A percentile compares a stretch with the other conserved stretches of the same genome.
Evolutionary conservation across 768 basidiomycete species (phyloP).

Genomic region (Grammothele lineata): DNA sequence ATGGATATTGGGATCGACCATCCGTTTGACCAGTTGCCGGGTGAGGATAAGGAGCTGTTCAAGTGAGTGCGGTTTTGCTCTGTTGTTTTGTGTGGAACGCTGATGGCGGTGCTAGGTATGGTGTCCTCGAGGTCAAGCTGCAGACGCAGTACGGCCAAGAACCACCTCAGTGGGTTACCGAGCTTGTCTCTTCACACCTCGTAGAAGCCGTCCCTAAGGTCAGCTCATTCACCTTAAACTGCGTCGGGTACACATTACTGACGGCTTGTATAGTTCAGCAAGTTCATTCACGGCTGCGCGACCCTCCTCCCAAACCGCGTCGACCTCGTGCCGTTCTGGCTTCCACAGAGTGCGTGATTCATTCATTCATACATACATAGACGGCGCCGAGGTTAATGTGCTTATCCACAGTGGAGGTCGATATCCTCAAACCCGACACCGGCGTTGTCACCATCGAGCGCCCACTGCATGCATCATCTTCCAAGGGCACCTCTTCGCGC

Average conservation of each 20-base stretch:
- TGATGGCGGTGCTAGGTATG: conserved; percentile 48
- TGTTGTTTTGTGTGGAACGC: background rate
- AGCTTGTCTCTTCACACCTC: conserved; percentile 91
- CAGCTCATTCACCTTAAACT: conserved; percentile 39
- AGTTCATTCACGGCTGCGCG: conserved; percentile 96
- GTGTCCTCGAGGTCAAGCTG: conserved; percentile 94
- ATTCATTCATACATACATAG: too few relatives aligned
- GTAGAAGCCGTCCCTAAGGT: conserved; percentile 99
- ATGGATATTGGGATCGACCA: conserved; percentile 90
- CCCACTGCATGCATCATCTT: conserved; percentile 46
- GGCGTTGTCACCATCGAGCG: conserved; percentile 67
- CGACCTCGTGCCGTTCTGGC: conserved; percentile 97
- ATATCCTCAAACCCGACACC: conserved; percentile 90
- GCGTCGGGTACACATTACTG: background rate
- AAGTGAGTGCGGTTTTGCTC: conserved; percentile 46
- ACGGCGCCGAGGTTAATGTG: background rate
- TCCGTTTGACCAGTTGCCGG: conserved; percentile 74
- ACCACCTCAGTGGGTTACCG: conserved; percentile 93
- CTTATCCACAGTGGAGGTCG: conserved; percentile 70
- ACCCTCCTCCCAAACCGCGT: conserved; percentile 90
- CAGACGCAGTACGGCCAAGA: conserved; percentile 96
- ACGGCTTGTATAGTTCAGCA: conserved; percentile 38
- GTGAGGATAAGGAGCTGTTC: conserved; percentile 89
- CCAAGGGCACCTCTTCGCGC: conserved; percentile 38
- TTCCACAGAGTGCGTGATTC: conserved; percentile 74